Conservation (phyloP, 2,329 filamentous ascomycete genomes). For the Fusarium paranaense region DNA sequence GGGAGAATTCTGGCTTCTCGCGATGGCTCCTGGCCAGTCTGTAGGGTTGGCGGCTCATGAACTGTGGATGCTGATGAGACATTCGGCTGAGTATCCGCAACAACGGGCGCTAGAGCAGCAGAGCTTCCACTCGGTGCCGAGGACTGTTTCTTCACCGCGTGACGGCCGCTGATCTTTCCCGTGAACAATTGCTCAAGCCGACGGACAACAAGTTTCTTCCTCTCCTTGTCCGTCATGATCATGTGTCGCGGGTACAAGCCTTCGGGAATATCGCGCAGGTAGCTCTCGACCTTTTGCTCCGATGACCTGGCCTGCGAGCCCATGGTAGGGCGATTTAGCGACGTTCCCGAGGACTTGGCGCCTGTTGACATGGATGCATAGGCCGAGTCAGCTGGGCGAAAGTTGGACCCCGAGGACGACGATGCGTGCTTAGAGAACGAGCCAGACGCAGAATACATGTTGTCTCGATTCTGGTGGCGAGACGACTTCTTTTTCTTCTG, state of each 20-base stretch:
- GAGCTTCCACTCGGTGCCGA: slow-evolving; percentile 25
- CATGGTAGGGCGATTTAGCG: slow-evolving; percentile 51
- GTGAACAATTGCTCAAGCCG: slow-evolving; percentile 86
- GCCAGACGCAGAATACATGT: slow-evolving; percentile 55
- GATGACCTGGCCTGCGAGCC: slow-evolving; percentile 55
- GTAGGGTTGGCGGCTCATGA: slow-evolving; percentile 52
- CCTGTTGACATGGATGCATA: slow-evolving; percentile 75
- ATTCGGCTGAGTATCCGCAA: slow-evolving; percentile 45
- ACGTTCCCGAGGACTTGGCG: slow-evolving; percentile 57
- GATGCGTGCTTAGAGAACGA: slow-evolving; percentile 65
- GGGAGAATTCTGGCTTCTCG: slow-evolving; percentile 64
- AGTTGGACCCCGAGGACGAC: slow-evolving; percentile 64
- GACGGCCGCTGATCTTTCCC: slow-evolving; percentile 67
- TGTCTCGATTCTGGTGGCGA: slow-evolving; percentile 52
- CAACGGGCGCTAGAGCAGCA: slow-evolving; percentile 23
- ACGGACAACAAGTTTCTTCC: slow-evolving; percentile 81
- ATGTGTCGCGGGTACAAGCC: slow-evolving; percentile 72
- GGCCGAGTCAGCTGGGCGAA: slow-evolving; percentile 69
- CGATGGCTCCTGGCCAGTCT: slow-evolving; percentile 43
- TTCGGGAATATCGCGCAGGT: slow-evolving; percentile 78
- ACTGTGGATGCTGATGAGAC: slow-evolving; percentile 10
- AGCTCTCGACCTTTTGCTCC: slow-evolving; percentile 74
- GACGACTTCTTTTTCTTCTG: slow-evolving; percentile 54
- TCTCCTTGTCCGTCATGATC: slow-evolving; percentile 76
- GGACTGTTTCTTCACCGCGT: slow-evolving; percentile 45